Evolutionary conservation across 768 basidiomycete genomes (phyloP), one percentile per base, ranked within the genome.

Genomic region (Tricholoma sp.): DNA sequence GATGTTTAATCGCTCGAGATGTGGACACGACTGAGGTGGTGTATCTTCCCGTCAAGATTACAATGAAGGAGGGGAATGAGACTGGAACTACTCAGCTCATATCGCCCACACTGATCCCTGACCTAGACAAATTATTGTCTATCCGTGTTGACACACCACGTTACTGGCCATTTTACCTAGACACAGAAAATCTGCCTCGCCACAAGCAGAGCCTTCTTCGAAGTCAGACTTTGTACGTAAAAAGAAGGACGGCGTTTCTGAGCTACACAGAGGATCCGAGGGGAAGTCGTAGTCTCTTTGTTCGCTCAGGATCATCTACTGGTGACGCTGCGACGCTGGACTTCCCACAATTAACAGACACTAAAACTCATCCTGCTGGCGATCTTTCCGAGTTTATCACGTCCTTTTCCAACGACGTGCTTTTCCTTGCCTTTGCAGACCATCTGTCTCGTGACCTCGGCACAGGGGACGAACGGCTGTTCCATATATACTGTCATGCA

Each of bases 211-310:
- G 80, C 6, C 78, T 98, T 20, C 71, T 96, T 39, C 78, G 76
- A 33, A 88, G 80, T 56, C 89, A 94, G 61, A 96, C 91, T 0
- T 76, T 99, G 31, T 94, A 84, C 60, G 96, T 98, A 58, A 96
- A 98, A 69, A 86, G 95, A 15, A 80, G 92, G 28, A 89, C 94
- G 0, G 94, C 94, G 0, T 95, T 94, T 69, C 76, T 98, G 45
- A 91, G 91, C 65, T 99, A 98, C 66, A 88, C 87, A 4, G 90
- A 94, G 61, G 97, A 98, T 68, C 92, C 97, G 0, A 84, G 91
- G 61, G 96, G 96, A 8, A 95, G 93, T 63, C 82, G 94, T 47
- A 93, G 91, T 68, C 78, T 97, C 10, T 95, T 94, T 63, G 88
- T 94, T 9, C 85, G 91, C 11, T 90, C 93, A 13, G 91, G 93